phyloP scores from a whole-genome alignment of 441 rosid species.

The Gossypium laxum region DNA sequence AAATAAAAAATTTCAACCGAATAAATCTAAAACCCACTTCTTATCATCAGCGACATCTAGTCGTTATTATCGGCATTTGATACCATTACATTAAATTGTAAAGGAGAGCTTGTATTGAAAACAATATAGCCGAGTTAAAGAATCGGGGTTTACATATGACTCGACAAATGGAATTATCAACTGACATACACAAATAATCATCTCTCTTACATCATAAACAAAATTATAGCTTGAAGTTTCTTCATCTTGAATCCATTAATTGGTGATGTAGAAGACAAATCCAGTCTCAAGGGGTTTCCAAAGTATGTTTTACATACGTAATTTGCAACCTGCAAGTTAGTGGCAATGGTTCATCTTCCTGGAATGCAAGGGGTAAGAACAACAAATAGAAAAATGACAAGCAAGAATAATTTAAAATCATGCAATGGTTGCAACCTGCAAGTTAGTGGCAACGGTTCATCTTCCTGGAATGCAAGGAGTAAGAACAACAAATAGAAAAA shows the following conservation, averaged over 20 bases:
- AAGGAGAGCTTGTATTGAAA: not conserved
- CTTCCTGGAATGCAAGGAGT: not conserved
- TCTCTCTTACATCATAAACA: not conserved
- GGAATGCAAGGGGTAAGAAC: not conserved
- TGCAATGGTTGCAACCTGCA: slow-evolving; percentile 5
- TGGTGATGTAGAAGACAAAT: not conserved
- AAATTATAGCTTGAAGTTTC: not conserved
- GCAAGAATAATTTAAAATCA: not conserved
- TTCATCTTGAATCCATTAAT: not conserved
- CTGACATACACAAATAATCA: not conserved
- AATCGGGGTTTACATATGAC: not conserved
- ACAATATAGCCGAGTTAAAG: not conserved
- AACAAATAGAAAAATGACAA: not conserved
- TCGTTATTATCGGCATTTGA: not conserved
- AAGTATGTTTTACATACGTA: not conserved
- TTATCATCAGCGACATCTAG: too few species aligned
- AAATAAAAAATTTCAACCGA: too few species aligned
- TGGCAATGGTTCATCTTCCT: not conserved
- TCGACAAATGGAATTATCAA: not conserved
- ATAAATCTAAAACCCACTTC: too few species aligned
- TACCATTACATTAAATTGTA: not conserved
- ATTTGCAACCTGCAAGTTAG: slow-evolving; percentile 2
- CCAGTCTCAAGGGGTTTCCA: not conserved
- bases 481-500: not conserved
- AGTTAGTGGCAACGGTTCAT: not conserved